These are phyloP conservation scores for Colletotrichum lentis DNA, from an alignment of 2,329 filamentous ascomycete genomes.

Conservation along the genomic window DNA sequence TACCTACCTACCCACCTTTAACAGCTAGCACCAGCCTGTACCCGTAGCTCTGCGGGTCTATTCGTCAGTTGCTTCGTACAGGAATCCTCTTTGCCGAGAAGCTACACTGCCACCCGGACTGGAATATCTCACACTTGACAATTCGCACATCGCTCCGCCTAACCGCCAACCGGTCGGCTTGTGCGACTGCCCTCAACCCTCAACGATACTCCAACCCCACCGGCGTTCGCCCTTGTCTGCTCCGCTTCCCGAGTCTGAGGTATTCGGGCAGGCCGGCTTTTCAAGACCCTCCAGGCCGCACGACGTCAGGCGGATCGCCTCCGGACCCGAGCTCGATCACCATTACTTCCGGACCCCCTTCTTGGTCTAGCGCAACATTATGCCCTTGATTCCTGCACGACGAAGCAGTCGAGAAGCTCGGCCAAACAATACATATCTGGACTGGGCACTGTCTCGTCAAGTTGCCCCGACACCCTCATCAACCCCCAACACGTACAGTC, in stretches of 20 bases:
- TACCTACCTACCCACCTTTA: not conserved
- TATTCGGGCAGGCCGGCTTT: constrained; percentile 29
- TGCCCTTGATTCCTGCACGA: constrained; percentile 24
- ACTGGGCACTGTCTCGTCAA: constrained; percentile 13
- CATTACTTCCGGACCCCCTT: constrained; percentile 20
- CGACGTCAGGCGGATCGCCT: constrained; percentile 31
- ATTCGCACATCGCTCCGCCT: not conserved
- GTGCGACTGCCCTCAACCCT: not conserved
- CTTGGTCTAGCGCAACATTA: constrained; percentile 31
- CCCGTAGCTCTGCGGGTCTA: no score
- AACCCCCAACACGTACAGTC: constrained; percentile 36
- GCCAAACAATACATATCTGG: constrained; percentile 16
- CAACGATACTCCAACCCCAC: not conserved
- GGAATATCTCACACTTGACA: constrained; percentile 1
- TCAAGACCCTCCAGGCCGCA: constrained; percentile 19
- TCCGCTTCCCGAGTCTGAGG: constrained; percentile 22
- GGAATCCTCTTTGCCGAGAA: constrained; percentile 5
- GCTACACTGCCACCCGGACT: constrained; percentile 19
- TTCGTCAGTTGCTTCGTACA: constrained; percentile 14
- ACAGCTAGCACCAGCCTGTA: no score
- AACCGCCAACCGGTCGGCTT: not conserved
- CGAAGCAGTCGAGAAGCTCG: constrained; percentile 20
- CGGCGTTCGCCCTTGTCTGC: not conserved
- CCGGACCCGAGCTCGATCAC: constrained; percentile 32
- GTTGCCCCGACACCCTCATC: constrained; percentile 14